Base-by-base conservation (phyloP, 331 rosid species). In the Malus hybrid region DNA sequence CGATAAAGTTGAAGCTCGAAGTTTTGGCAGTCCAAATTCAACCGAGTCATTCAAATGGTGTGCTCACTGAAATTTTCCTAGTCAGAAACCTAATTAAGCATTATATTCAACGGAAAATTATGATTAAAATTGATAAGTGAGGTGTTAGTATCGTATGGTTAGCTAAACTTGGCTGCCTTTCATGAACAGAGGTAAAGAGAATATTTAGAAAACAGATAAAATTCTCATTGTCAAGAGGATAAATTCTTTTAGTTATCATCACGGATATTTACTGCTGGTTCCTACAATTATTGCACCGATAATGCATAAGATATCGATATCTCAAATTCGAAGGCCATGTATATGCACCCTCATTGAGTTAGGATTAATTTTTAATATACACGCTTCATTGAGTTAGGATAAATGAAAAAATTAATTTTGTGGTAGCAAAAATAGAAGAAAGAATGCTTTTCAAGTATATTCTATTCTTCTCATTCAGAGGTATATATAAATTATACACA, bases 141-240 rank as follows among this genome's bases (percentile, higher is more conserved):
- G 60, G 18, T 22, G 52, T 68, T 72, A 39, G 46, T 39, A 9
- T 39, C 46, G 46, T 39, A 39, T 39, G 46, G 79, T 82, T 72
- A 77, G 80, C 6, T 78, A 83, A 86, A 82, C 70, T 76, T 81
- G 86, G 72, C 65, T 82, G 56, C 50, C 73, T 60, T 63, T 72
- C 13, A 30, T 7, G 32, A 84, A 66, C 77, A 39, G 79, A 78
- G 57, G 52, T 8, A 70, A 44, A 10, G 63, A 10, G 63, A 20
- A 20, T 57, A n/a, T 39, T 10, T n/a, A 57, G 28, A 57, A 57
- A 57, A 9, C 26, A 22, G 29, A 9, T 57, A 20, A 57, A 26
- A 58, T 58, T 58, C 63, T 58, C 63, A 58, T 20, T 20, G 22
- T 39, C 1, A 39, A 39, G 12, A 9, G 46, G 1, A 9, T 39